Evolutionary conservation across 345 rosid genomes (phyloP).

Genomic region (Fremontodendron californicum): DNA sequence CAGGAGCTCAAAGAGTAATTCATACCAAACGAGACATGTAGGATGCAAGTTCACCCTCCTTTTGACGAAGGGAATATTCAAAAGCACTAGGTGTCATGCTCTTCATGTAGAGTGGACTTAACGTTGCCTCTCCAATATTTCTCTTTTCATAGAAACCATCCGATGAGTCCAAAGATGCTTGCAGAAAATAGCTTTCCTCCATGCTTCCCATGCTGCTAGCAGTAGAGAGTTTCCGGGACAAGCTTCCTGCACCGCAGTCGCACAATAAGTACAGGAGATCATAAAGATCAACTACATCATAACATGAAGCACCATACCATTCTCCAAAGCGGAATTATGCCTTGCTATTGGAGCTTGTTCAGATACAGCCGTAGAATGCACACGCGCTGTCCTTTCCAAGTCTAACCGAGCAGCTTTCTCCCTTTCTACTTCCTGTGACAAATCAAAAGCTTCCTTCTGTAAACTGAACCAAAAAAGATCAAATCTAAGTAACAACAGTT

Average conservation of each 20-base stretch:
- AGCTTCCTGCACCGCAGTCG: conserved; percentile 45
- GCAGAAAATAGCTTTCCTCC: conserved; percentile 97
- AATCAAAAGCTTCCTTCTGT: neutral
- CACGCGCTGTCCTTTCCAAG: conserved; percentile 67
- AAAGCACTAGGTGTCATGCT: conserved; percentile 93
- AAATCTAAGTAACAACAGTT: neutral
- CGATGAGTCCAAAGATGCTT: conserved; percentile 87
- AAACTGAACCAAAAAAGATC: neutral
- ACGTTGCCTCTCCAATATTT: conserved; percentile 51
- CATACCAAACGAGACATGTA: conserved; percentile 96
- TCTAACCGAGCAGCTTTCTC: conserved; percentile 84
- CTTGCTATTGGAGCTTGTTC: conserved; percentile 54
- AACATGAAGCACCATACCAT: conserved; percentile 43
- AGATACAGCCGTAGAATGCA: conserved; percentile 43
- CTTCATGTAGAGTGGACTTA: conserved; percentile 85
- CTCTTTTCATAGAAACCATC: conserved; percentile 73
- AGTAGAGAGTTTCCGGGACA: conserved; percentile 71
- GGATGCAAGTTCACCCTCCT: conserved; percentile 98
- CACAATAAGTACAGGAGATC: conserved; percentile 11
- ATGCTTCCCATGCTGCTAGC: conserved; percentile 86
- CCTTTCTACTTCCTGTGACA: conserved; percentile 76
- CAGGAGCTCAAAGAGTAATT: conserved; percentile 10
- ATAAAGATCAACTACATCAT: conserved; percentile 15
- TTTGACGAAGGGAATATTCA: conserved; percentile 92
- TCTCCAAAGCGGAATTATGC: conserved; percentile 62